phyloP scores from a whole-genome alignment of 1,284 basidiomycete species.

The Naganishia sp. region DNA sequence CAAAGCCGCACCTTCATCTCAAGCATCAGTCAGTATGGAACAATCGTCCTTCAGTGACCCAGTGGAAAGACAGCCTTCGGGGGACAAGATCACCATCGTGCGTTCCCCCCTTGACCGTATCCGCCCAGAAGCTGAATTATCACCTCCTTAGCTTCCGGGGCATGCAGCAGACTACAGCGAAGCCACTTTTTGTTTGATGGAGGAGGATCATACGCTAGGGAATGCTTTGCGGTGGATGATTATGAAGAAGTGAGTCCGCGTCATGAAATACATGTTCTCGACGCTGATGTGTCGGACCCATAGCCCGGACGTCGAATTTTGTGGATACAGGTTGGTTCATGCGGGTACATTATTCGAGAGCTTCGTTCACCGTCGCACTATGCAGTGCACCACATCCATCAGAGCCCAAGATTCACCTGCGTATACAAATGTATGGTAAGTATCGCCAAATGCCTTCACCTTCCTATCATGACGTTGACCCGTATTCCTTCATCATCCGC shows the following conservation, averaged over 20 bases:
- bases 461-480: constrained; percentile 3
- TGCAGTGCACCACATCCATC: constrained; percentile 88
- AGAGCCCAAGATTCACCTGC: constrained; percentile 90
- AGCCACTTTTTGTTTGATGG: constrained; percentile 86
- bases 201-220: constrained; percentile 94
- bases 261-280: constrained; percentile 2
- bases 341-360: background rate
- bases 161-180: constrained; percentile 76
- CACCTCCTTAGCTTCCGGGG: constrained; percentile 59
- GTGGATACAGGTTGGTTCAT: constrained; percentile 78
- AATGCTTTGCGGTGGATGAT: constrained; percentile 96
- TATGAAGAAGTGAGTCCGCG: constrained; percentile 89
- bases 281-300: constrained; percentile 15
- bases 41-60: constrained; percentile 27
- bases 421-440: constrained; percentile 98
- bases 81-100: constrained; percentile 53
- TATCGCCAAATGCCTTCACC: constrained; percentile 41
- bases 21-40: constrained; percentile 3
- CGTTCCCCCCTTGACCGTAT: constrained; percentile 29
- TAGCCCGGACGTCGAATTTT: constrained; percentile 99
- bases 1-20: background rate
- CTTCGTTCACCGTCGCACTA: constrained; percentile 4
- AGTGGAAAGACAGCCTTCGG: constrained; percentile 17
- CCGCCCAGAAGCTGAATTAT: background rate
- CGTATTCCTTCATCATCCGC: constrained; percentile 2